Percentiles rank a stretch among this genome's conserved stretches.
Evolutionary conservation across 2,329 filamentous ascomycete genomes (phyloP).

Genomic region (Celoporthe dispersa): DNA sequence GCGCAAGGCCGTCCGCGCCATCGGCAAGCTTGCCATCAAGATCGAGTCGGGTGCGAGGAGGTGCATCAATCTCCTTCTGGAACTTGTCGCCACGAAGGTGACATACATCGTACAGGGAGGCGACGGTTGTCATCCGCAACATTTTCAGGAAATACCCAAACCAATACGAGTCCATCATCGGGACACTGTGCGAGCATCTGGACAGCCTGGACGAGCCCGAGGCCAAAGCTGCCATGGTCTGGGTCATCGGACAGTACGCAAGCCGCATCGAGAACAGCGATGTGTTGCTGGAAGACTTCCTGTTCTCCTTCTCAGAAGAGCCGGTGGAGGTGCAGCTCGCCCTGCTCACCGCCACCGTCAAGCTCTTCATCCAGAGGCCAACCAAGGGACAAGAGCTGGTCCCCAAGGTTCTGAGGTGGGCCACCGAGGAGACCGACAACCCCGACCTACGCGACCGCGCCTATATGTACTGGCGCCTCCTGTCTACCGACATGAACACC

Average conservation of each 20-base stretch:
- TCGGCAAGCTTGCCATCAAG: conserved; percentile 98
- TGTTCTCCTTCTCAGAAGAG: conserved; percentile 93
- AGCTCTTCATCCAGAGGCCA: conserved; percentile 95
- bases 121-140: conserved; percentile 97
- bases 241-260: conserved; percentile 98
- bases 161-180: conserved; percentile 97
- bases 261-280: conserved; percentile 98
- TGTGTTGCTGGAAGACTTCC: conserved; percentile 88
- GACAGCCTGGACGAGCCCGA: conserved; percentile 97
- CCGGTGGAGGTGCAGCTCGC: conserved; percentile 94
- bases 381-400: conserved; percentile 94
- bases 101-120: conserved; percentile 99
- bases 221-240: conserved; percentile 97
- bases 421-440: conserved; percentile 98
- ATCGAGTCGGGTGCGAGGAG: conserved; percentile 90
- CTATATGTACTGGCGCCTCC: conserved; percentile 98
- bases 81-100: conserved; percentile 95
- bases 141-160: conserved; percentile 99
- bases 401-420: conserved; percentile 95
- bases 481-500: conserved; percentile 87
- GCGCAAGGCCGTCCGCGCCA: conserved; percentile 94
- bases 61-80: conserved; percentile 91
- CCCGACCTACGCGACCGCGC: conserved; percentile 93
- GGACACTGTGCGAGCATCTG: conserved; percentile 91
- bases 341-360: conserved; percentile 92